Percentiles rank a stretch among this genome's conserved stretches.
phyloP scores from a whole-genome alignment of 2,329 filamentous ascomycete genomes.

The Xylariaceae sp. region DNA sequence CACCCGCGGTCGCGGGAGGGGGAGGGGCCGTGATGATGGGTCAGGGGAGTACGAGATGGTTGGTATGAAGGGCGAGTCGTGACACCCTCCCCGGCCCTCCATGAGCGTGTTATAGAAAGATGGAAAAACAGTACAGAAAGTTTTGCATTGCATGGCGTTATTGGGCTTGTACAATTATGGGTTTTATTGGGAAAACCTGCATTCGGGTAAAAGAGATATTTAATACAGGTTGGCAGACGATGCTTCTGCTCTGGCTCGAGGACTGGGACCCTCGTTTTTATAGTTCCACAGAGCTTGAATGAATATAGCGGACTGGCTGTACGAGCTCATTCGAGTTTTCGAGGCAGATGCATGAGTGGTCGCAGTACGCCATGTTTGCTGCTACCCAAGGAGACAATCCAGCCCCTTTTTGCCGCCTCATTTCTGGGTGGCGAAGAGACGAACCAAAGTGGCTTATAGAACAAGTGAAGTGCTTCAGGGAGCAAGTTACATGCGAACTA shows the following conservation, averaged over 20 bases:
- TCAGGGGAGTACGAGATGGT: conserved; percentile 64
- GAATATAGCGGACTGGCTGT: not conserved
- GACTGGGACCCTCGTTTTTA: not conserved
- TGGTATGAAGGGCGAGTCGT: conserved; percentile 39
- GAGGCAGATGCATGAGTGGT: not conserved
- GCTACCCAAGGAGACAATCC: too few species aligned
- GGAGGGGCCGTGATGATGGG: conserved; percentile 50
- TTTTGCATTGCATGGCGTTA: conserved; percentile 22
- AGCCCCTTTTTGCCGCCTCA: not conserved
- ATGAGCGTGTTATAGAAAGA: too few species aligned
- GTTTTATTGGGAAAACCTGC: not conserved
- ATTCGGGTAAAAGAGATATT: conserved; percentile 5
- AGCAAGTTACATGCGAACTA: not conserved
- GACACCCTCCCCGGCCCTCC: conserved; percentile 13
- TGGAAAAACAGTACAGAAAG: not conserved
- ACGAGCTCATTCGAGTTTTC: not conserved
- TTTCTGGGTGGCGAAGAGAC: not conserved
- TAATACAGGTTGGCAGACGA: conserved; percentile 5
- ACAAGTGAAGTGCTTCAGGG: too few species aligned
- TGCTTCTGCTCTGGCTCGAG: not conserved
- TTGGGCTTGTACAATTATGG: conserved; percentile 22
- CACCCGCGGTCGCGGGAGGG: conserved; percentile 45
- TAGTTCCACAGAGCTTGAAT: not conserved
- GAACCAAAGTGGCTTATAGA: not conserved
- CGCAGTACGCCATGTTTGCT: not conserved